Evolutionary conservation across 2,329 filamentous ascomycete genomes (phyloP).

Genomic region (Tolypocladium capitatum): DNA sequence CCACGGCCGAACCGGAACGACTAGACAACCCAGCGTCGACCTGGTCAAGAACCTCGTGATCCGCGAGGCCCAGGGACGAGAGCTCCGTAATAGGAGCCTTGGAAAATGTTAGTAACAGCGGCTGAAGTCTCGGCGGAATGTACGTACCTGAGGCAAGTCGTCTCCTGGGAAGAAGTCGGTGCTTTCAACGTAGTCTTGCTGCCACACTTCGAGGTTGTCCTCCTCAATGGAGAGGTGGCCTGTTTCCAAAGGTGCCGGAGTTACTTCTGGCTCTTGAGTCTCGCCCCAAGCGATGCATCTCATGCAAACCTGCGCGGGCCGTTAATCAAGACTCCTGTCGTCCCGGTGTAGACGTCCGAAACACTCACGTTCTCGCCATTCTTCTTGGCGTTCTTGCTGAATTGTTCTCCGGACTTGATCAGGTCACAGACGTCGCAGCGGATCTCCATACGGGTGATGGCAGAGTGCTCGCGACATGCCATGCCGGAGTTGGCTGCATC

Average conservation of each 20-base stretch:
- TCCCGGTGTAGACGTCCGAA: not conserved
- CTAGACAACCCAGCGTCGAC: not conserved
- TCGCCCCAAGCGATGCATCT: slow-evolving; percentile 22
- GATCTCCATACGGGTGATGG: slow-evolving; percentile 11
- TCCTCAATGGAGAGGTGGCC: slow-evolving; percentile 21
- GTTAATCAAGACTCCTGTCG: slow-evolving; percentile 2
- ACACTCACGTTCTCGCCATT: slow-evolving; percentile 16
- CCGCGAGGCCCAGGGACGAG: slow-evolving; percentile 10
- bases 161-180: slow-evolving; percentile 14
- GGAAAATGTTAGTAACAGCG: slow-evolving; percentile 1
- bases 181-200: slow-evolving; percentile 3
- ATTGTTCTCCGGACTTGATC: slow-evolving; percentile 14
- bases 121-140: too few species aligned
- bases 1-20: not conserved
- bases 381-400: slow-evolving; percentile 15
- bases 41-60: not conserved
- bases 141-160: slow-evolving; percentile 8
- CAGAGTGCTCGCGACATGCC: slow-evolving; percentile 21
- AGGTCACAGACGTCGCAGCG: slow-evolving; percentile 18
- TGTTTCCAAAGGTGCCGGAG: slow-evolving; percentile 15
- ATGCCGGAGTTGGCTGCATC: slow-evolving; percentile 20
- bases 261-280: slow-evolving; percentile 20
- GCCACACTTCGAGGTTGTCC: slow-evolving; percentile 4
- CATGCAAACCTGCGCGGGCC: slow-evolving; percentile 15
- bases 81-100: slow-evolving; percentile 15